A percentile compares a stretch with the other conserved stretches of the same genome.
Conservation (phyloP, 352 stramenopile genomes). For the Globisporangium polare region DNA sequence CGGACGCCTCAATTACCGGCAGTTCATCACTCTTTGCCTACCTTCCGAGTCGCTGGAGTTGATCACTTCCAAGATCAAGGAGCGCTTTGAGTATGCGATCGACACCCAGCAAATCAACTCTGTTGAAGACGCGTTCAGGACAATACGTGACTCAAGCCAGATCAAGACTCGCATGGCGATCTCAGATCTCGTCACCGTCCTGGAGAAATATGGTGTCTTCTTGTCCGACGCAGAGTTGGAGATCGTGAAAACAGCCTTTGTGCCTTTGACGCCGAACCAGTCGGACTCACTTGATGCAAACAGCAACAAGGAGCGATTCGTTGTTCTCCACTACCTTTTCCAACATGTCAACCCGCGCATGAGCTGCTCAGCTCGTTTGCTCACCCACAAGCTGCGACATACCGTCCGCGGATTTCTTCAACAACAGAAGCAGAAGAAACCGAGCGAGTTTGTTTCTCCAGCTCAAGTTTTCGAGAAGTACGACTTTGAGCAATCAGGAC, state of each 20-base stretch:
- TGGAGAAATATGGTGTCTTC: slow-evolving; percentile 33
- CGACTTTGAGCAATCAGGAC: slow-evolving; percentile 37
- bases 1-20: slow-evolving; percentile 63
- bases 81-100: slow-evolving; percentile 55
- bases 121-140: slow-evolving; percentile 36
- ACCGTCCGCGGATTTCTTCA: slow-evolving; percentile 34
- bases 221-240: slow-evolving; percentile 30
- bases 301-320: background rate
- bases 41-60: slow-evolving; percentile 57
- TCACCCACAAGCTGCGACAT: slow-evolving; percentile 63
- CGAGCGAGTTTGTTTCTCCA: slow-evolving; percentile 17
- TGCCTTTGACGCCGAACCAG: background rate
- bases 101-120: slow-evolving; percentile 39
- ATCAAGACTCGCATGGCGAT: slow-evolving; percentile 18
- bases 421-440: slow-evolving; percentile 26
- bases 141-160: background rate
- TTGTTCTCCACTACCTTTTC: slow-evolving; percentile 46
- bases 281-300: background rate
- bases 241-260: slow-evolving; percentile 22
- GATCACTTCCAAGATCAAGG: slow-evolving; percentile 53
- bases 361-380: slow-evolving; percentile 43
- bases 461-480: slow-evolving; percentile 50
- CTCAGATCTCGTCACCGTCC: slow-evolving; percentile 5
- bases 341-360: slow-evolving; percentile 55
- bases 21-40: slow-evolving; percentile 58